phyloP scores from a whole-genome alignment of 2,329 filamentous ascomycete species.

The Botrytis medusae region DNA sequence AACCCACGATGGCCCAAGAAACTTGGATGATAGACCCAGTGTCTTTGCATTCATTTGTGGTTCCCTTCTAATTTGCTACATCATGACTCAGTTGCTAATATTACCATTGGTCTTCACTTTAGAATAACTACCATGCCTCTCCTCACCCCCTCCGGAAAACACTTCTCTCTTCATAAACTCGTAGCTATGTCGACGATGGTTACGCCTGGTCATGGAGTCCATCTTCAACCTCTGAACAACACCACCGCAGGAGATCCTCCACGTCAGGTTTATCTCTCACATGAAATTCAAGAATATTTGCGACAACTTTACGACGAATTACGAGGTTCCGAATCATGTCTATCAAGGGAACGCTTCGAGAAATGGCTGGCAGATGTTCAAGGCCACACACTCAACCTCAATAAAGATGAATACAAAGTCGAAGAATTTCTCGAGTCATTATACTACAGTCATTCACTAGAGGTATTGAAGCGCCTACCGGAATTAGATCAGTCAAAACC shows the following conservation, averaged over 20 bases:
- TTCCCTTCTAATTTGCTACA: neutral
- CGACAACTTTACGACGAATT: conserved; percentile 49
- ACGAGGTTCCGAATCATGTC: conserved; percentile 39
- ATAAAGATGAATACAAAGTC: conserved; percentile 38
- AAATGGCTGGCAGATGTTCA: conserved; percentile 54
- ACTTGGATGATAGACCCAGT: neutral
- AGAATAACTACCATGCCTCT: conserved; percentile 29
- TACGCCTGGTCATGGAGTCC: conserved; percentile 32
- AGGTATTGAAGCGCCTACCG: conserved; percentile 30
- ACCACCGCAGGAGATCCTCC: conserved; percentile 25
- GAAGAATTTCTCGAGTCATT: conserved; percentile 38
- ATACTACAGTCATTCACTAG: conserved; percentile 36
- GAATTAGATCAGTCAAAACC: conserved; percentile 38
- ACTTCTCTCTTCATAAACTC: conserved; percentile 40
- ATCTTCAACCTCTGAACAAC: conserved; percentile 27
- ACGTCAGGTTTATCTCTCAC: conserved; percentile 46
- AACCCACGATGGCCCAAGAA: neutral
- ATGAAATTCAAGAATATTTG: conserved; percentile 51
- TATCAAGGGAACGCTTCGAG: conserved; percentile 46
- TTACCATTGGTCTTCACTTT: neutral
- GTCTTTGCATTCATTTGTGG: conserved; percentile 20
- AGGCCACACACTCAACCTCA: conserved; percentile 34
- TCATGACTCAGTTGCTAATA: conserved; percentile 15
- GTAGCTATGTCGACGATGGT: conserved; percentile 40
- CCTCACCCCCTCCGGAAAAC: conserved; percentile 34